Evolutionary conservation across 2,329 filamentous ascomycete species (phyloP).

Genomic region (Apiospora pterosperma): DNA sequence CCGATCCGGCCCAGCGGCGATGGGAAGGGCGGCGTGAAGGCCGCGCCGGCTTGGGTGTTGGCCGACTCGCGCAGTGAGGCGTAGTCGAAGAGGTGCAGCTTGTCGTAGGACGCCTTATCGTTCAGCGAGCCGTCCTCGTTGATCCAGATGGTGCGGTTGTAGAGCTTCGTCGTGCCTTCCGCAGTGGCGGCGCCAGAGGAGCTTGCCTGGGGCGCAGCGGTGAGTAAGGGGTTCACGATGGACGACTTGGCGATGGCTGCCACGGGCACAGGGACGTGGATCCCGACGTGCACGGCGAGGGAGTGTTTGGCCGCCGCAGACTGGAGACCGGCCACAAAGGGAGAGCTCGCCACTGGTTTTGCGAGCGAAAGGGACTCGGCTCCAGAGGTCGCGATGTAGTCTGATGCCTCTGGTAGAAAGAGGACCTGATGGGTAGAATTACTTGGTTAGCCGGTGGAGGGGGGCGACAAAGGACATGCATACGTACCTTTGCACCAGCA

Average conservation of each 20-base stretch:
- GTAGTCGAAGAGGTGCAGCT: constrained; percentile 85
- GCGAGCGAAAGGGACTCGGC: constrained; percentile 69
- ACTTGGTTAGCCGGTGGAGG: constrained; percentile 13
- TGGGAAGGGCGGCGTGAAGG: constrained; percentile 67
- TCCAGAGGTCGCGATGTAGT: constrained; percentile 75
- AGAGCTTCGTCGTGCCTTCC: constrained; percentile 31
- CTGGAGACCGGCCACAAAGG: constrained; percentile 75
- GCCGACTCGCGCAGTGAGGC: constrained; percentile 45
- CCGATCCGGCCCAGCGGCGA: constrained; percentile 73
- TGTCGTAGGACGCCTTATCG: constrained; percentile 63
- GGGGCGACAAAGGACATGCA: too few species aligned
- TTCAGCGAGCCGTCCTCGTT: constrained; percentile 38
- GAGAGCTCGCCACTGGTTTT: constrained; percentile 59
- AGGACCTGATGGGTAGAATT: constrained; percentile 51
- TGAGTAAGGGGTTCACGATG: constrained; percentile 1
- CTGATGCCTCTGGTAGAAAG: constrained; percentile 88
- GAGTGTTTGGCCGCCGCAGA: constrained; percentile 59
- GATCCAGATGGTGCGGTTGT: constrained; percentile 54
- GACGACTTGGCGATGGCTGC: constrained; percentile 20
- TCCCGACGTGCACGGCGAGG: constrained; percentile 79
- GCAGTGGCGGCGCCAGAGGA: background rate
- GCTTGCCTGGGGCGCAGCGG: background rate
- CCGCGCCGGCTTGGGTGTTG: constrained; percentile 64
- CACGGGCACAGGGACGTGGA: constrained; percentile 67
- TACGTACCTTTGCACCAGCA: constrained; percentile 70